Conservation (phyloP, 2,329 filamentous ascomycete species). For the Fusarium pilosicola region DNA sequence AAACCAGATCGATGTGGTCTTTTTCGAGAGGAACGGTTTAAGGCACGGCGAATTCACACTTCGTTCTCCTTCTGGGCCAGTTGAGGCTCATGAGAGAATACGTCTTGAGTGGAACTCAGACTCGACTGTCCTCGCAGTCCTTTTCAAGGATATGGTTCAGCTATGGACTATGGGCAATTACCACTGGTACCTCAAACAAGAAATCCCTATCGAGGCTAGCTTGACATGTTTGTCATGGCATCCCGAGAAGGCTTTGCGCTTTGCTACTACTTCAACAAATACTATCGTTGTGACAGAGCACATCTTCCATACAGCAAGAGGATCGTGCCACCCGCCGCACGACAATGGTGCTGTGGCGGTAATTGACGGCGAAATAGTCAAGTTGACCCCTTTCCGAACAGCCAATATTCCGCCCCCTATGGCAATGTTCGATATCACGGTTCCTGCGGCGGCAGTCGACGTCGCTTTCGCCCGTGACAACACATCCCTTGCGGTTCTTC, state of each 20-base stretch:
- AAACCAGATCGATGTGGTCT: conserved; percentile 81
- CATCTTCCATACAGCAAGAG: conserved; percentile 73
- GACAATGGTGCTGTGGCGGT: conserved; percentile 85
- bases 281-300: conserved; percentile 71
- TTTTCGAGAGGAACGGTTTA: conserved; percentile 97
- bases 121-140: conserved; percentile 89
- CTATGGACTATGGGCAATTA: conserved; percentile 98
- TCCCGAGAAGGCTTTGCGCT: conserved; percentile 80
- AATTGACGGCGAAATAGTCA: conserved; percentile 82
- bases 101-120: conserved; percentile 88
- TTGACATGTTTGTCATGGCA: conserved; percentile 74
- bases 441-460: conserved; percentile 74
- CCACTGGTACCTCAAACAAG: conserved; percentile 97
- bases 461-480: conserved; percentile 76
- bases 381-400: conserved; percentile 84
- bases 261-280: conserved; percentile 65
- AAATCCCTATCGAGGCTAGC: conserved; percentile 64
- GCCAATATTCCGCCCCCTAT: conserved; percentile 94
- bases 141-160: conserved; percentile 78
- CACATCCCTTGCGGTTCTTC: conserved; percentile 76
- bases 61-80: conserved; percentile 68
- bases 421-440: conserved; percentile 78
- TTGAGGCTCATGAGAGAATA: conserved; percentile 67
- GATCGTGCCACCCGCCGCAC: conserved; percentile 74
- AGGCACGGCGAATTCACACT: conserved; percentile 95